phyloP scores from a whole-genome alignment of 1,284 basidiomycete genomes.

The Austroboletus novae-zelandiae region DNA sequence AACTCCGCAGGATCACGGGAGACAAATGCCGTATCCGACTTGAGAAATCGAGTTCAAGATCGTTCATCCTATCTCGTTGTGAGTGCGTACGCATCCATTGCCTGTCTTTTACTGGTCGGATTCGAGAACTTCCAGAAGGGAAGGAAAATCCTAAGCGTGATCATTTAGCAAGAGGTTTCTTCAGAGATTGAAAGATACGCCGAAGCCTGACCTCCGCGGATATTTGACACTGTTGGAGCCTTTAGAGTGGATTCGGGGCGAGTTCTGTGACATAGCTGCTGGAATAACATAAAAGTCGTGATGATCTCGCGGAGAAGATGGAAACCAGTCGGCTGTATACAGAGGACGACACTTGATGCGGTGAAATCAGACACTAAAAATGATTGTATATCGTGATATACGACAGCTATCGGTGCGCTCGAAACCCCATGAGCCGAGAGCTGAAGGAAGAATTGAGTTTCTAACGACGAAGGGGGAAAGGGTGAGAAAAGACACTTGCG shows the following conservation, averaged over 20 bases:
- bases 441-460: not conserved
- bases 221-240: not conserved
- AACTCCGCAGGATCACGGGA: not conserved
- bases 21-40: not conserved
- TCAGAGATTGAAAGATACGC: not conserved
- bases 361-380: not conserved
- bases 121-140: not conserved
- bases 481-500: constrained; percentile 2
- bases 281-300: constrained; percentile 13
- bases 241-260: not conserved
- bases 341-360: not conserved
- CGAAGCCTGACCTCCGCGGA: constrained; percentile 1
- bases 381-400: not conserved
- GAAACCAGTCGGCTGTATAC: constrained; percentile 16
- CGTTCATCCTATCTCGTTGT: too few relatives aligned
- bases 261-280: not conserved
- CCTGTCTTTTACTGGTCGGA: not conserved
- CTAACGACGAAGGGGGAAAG: not conserved
- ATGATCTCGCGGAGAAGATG: constrained; percentile 19
- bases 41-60: not conserved
- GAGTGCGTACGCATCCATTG: not conserved
- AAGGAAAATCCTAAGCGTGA: not conserved
- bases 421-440: not conserved
- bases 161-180: not conserved
- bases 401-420: constrained; percentile 10